phyloP scores from a whole-genome alignment of 1,284 basidiomycete species.

The Ganoderma resinaceum region DNA sequence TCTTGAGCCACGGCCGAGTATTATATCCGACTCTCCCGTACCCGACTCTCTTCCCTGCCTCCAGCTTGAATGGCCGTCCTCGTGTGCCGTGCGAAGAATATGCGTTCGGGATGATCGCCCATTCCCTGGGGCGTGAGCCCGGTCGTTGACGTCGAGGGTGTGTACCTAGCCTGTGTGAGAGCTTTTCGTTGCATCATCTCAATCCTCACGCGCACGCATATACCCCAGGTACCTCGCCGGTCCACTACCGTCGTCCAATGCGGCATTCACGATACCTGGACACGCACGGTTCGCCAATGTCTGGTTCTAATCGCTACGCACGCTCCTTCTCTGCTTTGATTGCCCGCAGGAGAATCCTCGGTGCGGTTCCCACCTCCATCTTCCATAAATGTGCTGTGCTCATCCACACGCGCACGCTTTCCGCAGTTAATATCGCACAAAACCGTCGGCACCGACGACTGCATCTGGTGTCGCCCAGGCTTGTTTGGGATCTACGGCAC shows the following conservation, averaged over 20 bases:
- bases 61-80: neutral
- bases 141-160: neutral
- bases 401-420: constrained; percentile 14
- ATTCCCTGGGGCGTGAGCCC: neutral
- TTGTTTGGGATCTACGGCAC: constrained; percentile 15
- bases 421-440: constrained; percentile 28
- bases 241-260: neutral
- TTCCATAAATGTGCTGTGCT: neutral
- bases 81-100: neutral
- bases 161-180: neutral
- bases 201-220: neutral
- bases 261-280: neutral
- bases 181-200: neutral
- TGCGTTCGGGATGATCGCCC: neutral
- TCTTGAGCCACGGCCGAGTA: constrained; percentile 2
- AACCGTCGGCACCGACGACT: constrained; percentile 13
- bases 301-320: no score
- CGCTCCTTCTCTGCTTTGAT: neutral
- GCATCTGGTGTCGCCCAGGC: constrained; percentile 5
- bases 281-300: no score
- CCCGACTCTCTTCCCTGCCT: neutral
- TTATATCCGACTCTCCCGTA: neutral
- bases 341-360: constrained; percentile 24
- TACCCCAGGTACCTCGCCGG: neutral
- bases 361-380: constrained; percentile 11